phyloP scores from a whole-genome alignment of 1,284 basidiomycete species.

The Moniliophthora roreri region DNA sequence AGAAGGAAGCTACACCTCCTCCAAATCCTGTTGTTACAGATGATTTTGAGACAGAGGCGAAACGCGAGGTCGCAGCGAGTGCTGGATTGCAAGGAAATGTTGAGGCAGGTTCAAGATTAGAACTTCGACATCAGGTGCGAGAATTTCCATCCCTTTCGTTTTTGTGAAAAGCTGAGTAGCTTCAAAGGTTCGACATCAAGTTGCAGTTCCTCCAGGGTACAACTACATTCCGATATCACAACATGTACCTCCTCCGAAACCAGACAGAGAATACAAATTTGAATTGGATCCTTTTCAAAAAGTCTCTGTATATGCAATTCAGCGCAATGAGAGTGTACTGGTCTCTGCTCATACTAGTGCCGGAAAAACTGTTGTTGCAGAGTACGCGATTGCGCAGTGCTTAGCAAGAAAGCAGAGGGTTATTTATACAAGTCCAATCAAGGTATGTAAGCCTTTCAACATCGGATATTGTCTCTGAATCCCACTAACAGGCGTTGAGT shows the following conservation, averaged over 20 bases:
- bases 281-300: conserved; percentile 97
- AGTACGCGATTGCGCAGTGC: conserved; percentile 98
- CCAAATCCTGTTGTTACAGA: conserved; percentile 78
- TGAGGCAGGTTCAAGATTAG: conserved; percentile 67
- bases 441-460: conserved; percentile 56
- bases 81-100: conserved; percentile 75
- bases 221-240: conserved; percentile 90
- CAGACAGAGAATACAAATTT: conserved; percentile 94
- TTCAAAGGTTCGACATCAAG: conserved; percentile 85
- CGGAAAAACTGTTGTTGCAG: conserved; percentile 98
- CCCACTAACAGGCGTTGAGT: conserved; percentile 76
- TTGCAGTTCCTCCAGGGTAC: conserved; percentile 92
- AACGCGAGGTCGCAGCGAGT: conserved; percentile 83
- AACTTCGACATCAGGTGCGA: conserved; percentile 76
- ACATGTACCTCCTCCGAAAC: conserved; percentile 91
- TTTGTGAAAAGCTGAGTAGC: conserved; percentile 1
- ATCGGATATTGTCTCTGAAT: background rate
- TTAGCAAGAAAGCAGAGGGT: conserved; percentile 91
- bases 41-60: conserved; percentile 88
- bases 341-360: conserved; percentile 99
- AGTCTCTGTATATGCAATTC: conserved; percentile 93
- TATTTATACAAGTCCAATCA: conserved; percentile 99
- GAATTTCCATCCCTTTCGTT: conserved; percentile 11
- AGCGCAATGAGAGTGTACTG: conserved; percentile 95
- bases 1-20: conserved; percentile 29